phyloP scores from a whole-genome alignment of 2,329 filamentous ascomycete species.

The Aspergillus glaucus region DNA sequence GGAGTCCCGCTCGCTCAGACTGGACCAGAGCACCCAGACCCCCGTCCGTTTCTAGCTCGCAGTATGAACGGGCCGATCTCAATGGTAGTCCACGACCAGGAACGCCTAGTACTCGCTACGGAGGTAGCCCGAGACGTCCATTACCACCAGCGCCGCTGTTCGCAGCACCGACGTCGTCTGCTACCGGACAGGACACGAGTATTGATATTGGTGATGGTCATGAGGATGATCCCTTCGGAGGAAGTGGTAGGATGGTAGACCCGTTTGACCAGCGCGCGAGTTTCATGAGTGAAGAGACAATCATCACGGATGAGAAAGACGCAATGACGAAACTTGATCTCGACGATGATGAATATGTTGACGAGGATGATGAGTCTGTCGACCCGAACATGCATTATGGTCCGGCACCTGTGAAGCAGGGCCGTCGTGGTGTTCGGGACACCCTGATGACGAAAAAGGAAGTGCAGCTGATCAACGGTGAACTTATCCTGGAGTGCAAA shows the following conservation, averaged over 20 bases:
- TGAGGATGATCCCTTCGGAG: constrained; percentile 70
- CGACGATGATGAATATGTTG: constrained; percentile 27
- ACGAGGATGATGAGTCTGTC: constrained; percentile 49
- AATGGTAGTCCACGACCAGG: constrained; percentile 87
- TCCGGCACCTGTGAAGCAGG: constrained; percentile 78
- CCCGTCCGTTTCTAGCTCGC: constrained; percentile 53
- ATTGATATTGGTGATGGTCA: constrained; percentile 46
- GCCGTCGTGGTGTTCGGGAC: constrained; percentile 75
- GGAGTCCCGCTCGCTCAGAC: constrained; percentile 51
- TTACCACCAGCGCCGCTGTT: constrained; percentile 86
- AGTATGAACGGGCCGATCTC: constrained; percentile 80
- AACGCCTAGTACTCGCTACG: constrained; percentile 82
- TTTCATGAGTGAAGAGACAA: constrained; percentile 55
- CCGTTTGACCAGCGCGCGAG: constrained; percentile 53
- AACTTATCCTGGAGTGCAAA: constrained; percentile 96
- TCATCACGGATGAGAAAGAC: constrained; percentile 49
- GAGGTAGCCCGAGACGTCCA: constrained; percentile 77
- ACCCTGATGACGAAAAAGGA: constrained; percentile 90
- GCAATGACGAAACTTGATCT: constrained; percentile 37
- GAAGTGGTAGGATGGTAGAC: constrained; percentile 28
- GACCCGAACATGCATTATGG: constrained; percentile 65
- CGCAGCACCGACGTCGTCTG: constrained; percentile 46
- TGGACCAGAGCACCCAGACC: constrained; percentile 68
- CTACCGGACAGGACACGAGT: constrained; percentile 33
- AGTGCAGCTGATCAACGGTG: constrained; percentile 92